Conservation (phyloP, 441 rosid species). For the Isatis lusitanica region DNA sequence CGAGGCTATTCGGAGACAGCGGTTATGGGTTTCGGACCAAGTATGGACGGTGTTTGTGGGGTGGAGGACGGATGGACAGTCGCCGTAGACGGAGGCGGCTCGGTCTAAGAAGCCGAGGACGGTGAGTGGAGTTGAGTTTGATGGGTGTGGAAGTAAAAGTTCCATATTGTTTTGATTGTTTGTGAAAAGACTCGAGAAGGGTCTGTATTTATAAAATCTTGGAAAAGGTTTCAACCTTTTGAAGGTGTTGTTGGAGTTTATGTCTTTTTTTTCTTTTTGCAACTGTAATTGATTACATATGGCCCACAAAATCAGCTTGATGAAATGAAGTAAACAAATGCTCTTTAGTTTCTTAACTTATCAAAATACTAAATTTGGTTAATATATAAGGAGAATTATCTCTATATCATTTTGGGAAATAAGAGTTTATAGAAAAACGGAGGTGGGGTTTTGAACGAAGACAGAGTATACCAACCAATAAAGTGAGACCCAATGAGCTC, state of each 20-base stretch:
- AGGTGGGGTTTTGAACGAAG: conserved; percentile 2
- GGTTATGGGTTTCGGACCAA: conserved; percentile 52
- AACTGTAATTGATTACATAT: conserved; percentile 30
- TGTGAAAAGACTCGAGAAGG: neutral
- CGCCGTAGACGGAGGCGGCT: conserved; percentile 56
- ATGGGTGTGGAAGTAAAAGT: conserved; percentile 42
- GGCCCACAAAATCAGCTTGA: conserved; percentile 31
- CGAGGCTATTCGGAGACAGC: conserved; percentile 53
- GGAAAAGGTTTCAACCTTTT: neutral
- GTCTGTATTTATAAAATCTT: conserved; percentile 23
- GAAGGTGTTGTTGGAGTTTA: neutral
- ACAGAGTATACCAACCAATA: conserved; percentile 12
- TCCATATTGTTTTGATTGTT: conserved; percentile 37
- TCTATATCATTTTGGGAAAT: neutral
- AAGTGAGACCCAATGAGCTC: conserved; percentile 2
- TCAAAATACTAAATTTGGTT: conserved; percentile 22
- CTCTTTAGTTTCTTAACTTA: conserved; percentile 28
- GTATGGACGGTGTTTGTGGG: conserved; percentile 37
- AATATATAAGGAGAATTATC: neutral
- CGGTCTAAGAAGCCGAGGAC: conserved; percentile 58
- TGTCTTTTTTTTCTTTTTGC: neutral
- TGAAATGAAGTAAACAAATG: conserved; percentile 25
- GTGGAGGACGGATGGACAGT: conserved; percentile 48
- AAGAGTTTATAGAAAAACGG: neutral
- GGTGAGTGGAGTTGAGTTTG: conserved; percentile 53